Conservation (phyloP, 164 flowering plant species). For the Vitis rotundifolia region DNA sequence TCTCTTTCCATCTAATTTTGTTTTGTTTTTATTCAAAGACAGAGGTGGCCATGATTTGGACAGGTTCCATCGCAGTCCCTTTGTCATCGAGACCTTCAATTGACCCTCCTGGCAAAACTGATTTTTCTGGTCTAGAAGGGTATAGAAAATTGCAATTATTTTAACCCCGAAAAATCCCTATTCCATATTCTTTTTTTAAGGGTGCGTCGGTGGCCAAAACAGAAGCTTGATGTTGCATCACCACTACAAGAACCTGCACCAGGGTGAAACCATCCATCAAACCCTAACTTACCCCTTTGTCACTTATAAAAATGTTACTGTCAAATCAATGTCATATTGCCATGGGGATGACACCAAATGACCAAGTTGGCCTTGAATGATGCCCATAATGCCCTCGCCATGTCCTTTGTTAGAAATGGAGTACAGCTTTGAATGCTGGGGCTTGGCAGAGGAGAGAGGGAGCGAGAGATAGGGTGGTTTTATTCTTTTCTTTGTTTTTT, state of each 20-base stretch:
- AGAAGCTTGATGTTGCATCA: too few species aligned
- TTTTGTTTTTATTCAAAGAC: background rate
- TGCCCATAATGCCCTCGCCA: background rate
- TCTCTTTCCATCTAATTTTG: background rate
- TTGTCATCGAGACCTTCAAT: conserved; percentile 37
- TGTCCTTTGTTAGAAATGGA: background rate
- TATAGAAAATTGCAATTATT: conserved; percentile 1
- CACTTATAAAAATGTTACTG: too few species aligned
- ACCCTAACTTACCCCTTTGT: too few species aligned
- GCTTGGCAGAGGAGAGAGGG: background rate
- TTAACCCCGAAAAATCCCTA: conserved; percentile 7
- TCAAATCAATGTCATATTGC: too few species aligned
- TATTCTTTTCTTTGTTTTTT: background rate
- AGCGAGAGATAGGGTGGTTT: conserved; percentile 17
- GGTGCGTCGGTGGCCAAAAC: conserved; percentile 20
- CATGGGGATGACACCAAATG: too few species aligned
- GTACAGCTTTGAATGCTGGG: conserved; percentile 33
- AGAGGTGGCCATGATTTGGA: conserved; percentile 13
- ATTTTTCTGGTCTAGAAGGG: conserved; percentile 1
- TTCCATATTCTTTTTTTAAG: conserved; percentile 20
- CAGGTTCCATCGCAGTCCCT: conserved; percentile 9
- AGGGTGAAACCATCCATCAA: too few species aligned
- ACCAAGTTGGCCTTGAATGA: background rate
- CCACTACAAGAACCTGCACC: too few species aligned
- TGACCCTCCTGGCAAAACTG: conserved; percentile 19